phyloP scores from a whole-genome alignment of 2,329 filamentous ascomycete species.

The Chrysosphaeria jannelii region DNA sequence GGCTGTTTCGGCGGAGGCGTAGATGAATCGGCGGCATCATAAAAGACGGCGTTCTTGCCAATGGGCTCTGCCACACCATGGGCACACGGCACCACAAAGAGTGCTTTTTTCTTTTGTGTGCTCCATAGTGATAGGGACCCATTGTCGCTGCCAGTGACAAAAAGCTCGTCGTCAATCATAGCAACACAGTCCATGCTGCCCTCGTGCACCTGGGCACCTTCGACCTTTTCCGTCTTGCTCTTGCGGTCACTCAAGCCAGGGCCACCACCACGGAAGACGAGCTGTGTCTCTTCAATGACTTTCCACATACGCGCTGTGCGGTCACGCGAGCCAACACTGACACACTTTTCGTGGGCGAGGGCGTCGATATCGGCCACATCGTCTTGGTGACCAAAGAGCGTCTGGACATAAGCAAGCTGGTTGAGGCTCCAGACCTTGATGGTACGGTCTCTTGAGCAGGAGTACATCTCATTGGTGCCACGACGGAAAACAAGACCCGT shows the following conservation, averaged over 20 bases:
- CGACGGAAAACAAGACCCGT: conserved; percentile 62
- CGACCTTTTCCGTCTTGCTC: conserved; percentile 1
- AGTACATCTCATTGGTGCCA: conserved; percentile 77
- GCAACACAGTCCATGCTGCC: conserved; percentile 80
- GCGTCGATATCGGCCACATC: conserved; percentile 61
- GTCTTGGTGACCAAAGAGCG: conserved; percentile 86
- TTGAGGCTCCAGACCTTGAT: conserved; percentile 89
- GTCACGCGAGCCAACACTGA: conserved; percentile 74
- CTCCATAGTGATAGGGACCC: conserved; percentile 70
- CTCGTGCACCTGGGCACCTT: conserved; percentile 18
- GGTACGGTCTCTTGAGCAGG: conserved; percentile 66
- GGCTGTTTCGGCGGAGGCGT: conserved; percentile 34
- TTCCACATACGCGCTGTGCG: conserved; percentile 87
- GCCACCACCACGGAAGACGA: conserved; percentile 75
- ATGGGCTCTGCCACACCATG: conserved; percentile 65
- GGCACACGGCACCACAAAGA: conserved; percentile 49
- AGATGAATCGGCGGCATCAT: conserved; percentile 6
- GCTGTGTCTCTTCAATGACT: conserved; percentile 77
- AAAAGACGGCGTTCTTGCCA: conserved; percentile 25
- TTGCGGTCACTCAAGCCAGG: conserved; percentile 10
- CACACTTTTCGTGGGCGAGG: conserved; percentile 59
- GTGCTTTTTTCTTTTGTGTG: conserved; percentile 76
- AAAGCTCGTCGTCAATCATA: conserved; percentile 64
- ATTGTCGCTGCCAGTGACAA: conserved; percentile 83
- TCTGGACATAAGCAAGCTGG: conserved; percentile 81